Conservation (phyloP, 2,329 filamentous ascomycete species). For the Zelopaecilomyces penicillatus region DNA sequence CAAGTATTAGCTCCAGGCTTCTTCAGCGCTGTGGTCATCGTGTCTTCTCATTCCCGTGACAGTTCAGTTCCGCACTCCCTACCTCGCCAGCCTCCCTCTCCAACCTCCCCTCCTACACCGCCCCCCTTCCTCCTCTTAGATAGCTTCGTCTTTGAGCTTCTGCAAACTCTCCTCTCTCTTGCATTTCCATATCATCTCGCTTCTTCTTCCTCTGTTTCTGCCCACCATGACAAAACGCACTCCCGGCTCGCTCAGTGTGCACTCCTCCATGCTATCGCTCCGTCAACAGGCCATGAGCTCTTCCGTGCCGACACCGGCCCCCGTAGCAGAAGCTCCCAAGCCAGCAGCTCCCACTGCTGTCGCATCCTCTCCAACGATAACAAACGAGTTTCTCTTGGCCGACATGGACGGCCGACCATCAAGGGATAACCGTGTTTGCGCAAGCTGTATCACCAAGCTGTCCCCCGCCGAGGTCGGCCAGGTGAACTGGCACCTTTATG, state of each 20-base stretch:
- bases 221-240: conserved; percentile 37
- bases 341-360: conserved; percentile 3
- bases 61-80: neutral
- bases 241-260: conserved; percentile 34
- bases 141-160: neutral
- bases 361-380: conserved; percentile 8
- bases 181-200: neutral
- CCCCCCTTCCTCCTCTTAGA: neutral
- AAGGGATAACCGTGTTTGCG: conserved; percentile 29
- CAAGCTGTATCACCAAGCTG: conserved; percentile 29
- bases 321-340: conserved; percentile 9
- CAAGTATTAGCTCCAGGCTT: too few relatives aligned
- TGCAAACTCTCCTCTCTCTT: neutral
- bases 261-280: conserved; percentile 37
- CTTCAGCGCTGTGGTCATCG: too few relatives aligned
- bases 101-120: neutral
- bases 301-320: conserved; percentile 20
- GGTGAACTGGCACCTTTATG: conserved; percentile 22
- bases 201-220: conserved; percentile 3
- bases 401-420: conserved; percentile 30
- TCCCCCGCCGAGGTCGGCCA: conserved; percentile 18
- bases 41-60: too few relatives aligned
- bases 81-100: neutral
- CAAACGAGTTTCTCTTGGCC: conserved; percentile 40
- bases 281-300: conserved; percentile 28